Evolutionary conservation across 768 basidiomycete species (phyloP).

Genomic region (Chlorophyllum brunneum): DNA sequence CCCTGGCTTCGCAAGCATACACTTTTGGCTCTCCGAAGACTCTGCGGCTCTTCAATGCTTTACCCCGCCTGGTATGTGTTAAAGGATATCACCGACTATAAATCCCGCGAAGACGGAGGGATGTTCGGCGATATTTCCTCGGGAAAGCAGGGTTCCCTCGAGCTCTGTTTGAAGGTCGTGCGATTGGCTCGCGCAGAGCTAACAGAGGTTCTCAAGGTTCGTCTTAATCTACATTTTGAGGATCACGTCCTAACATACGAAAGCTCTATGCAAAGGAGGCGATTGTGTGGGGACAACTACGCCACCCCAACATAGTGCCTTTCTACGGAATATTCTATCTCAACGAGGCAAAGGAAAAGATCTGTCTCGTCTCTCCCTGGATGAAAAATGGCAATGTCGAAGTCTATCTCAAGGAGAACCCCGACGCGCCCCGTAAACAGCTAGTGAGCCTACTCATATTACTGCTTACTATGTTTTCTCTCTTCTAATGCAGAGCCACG

Average conservation of each 20-base stretch:
- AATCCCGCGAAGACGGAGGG: slow-evolving; percentile 17
- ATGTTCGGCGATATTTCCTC: slow-evolving; percentile 26
- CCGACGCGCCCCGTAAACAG: background rate
- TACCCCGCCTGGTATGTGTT: slow-evolving; percentile 24
- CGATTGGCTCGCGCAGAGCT: slow-evolving; percentile 15
- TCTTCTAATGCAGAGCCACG: slow-evolving; percentile 23
- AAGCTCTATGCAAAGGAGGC: slow-evolving; percentile 4
- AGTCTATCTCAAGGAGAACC: slow-evolving; percentile 1
- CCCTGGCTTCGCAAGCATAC: slow-evolving; percentile 23
- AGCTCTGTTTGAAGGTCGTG: slow-evolving; percentile 22
- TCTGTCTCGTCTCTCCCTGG: slow-evolving; percentile 15
- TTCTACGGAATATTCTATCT: slow-evolving; percentile 11
- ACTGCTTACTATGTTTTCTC: background rate
- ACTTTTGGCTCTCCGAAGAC: background rate
- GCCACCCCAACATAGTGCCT: slow-evolving; percentile 4
- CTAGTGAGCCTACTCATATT: background rate
- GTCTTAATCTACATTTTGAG: slow-evolving; percentile 7
- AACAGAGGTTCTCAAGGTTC: slow-evolving; percentile 19
- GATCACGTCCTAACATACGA: slow-evolving; percentile 16
- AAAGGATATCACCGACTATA: slow-evolving; percentile 13
- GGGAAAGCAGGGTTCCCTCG: slow-evolving; percentile 15
- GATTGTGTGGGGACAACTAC: slow-evolving; percentile 2
- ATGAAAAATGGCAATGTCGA: slow-evolving; percentile 14
- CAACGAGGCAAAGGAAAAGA: background rate
- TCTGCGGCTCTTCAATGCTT: slow-evolving; percentile 22